phyloP scores from a whole-genome alignment of 169 alveolate genomes.

The Babesia ovata region DNA sequence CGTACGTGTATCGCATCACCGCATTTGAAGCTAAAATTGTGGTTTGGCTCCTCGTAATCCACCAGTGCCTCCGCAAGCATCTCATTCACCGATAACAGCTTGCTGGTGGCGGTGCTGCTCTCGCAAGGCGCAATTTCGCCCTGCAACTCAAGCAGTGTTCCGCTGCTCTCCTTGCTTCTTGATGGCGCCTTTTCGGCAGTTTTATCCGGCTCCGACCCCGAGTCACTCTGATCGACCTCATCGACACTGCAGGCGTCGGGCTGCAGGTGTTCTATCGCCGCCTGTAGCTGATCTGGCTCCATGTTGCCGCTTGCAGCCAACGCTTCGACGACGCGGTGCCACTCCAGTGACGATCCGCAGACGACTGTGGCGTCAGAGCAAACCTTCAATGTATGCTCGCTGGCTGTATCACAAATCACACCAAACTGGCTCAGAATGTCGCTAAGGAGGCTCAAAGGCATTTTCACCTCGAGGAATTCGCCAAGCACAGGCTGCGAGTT shows the following conservation, averaged over 20 bases:
- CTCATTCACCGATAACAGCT: conserved; percentile 11
- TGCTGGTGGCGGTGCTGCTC: conserved; percentile 8
- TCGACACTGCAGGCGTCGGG: background rate
- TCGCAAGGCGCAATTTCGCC: background rate
- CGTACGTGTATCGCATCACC: conserved; percentile 44
- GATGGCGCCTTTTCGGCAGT: background rate
- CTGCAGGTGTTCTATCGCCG: background rate
- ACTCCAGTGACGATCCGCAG: background rate
- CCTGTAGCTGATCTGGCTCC: background rate
- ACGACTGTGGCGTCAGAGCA: conserved; percentile 2
- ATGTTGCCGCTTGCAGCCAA: conserved; percentile 12
- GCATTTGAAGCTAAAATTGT: conserved; percentile 22
- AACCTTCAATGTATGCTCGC: background rate
- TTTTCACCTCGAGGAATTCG: conserved; percentile 19
- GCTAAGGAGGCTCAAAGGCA: conserved; percentile 12
- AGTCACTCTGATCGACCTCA: background rate
- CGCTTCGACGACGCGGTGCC: background rate
- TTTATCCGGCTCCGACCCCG: background rate
- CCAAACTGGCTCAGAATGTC: conserved; percentile 2
- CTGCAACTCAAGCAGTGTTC: background rate
- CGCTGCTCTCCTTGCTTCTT: background rate
- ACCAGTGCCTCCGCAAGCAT: conserved; percentile 23
- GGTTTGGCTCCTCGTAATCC: conserved; percentile 28
- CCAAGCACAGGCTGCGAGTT: conserved; percentile 18
- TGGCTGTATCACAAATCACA: background rate